Evolutionary conservation across 495 filamentous ascomycete species (phyloP), one percentile per base, ranked within the genome.

Genomic region (Xylaria palmicola): DNA sequence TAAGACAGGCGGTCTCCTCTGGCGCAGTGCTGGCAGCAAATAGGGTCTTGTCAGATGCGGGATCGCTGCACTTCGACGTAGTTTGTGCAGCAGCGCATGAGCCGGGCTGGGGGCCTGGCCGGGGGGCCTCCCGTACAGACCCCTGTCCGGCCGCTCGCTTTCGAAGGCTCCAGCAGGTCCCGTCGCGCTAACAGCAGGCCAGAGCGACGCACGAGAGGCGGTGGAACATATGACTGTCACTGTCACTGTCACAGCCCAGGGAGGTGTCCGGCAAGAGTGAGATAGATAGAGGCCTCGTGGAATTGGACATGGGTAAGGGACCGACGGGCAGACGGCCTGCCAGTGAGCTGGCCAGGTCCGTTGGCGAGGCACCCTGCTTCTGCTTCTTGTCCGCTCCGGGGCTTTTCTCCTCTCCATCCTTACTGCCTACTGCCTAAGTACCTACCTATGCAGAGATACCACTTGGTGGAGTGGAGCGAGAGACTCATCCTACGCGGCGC

Each of bases 11-110:
- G 22, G 36, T 43, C 47, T 54, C 51, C 62, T 67, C 51, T 56
- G 39, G 26, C 20, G 26, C 55, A 29, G n/a, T 45, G 34, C 32
- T 34, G 34, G 44, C 19, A 44, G 39, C 40, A 60, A 44, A 43
- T 56, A 56, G 59, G 60, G 56, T 30, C 62, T 30, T 20, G 29
- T n/a, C 43, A 41, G 59, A 65, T 59, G 48, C 41, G 61, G 29
- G 49, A 59, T 36, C 62, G 36, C 68, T 71, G 64, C 66, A 65
- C 66, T 58, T 62, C 66, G 60, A 69, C 66, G 66, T 68, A 68
- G 65, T 55, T 40, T 40, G 51, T 66, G 62, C 68, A 64, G 62
- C 37, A 45, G 50, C 15, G 45, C 19, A 40, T 48, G 29, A 52
- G 19, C 27, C 51, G 57, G 44, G 53, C 44, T 27, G 30, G 13